Evolutionary conservation across 169 alveolate genomes (phyloP), one percentile per base, ranked within the genome.

Genomic region (Plasmodium vinckei): DNA sequence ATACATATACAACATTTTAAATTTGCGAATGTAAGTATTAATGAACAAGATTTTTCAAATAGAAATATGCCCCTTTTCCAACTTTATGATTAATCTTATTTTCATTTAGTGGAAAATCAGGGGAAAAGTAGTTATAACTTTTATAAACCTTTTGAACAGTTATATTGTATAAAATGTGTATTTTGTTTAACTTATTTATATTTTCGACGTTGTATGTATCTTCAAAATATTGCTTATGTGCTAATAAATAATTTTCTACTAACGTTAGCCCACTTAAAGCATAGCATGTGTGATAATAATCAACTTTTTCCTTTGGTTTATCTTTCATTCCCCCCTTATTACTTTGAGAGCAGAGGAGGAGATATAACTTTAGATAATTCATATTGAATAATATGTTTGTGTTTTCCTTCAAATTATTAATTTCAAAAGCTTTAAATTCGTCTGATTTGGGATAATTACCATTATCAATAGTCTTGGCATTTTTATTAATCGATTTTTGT

Each of bases 211-310:
- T 53, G 59, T 17, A 27, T 21, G 9, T 64, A 15, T 67, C 59
- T 10, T 39, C 53, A 56, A 9, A 5, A 5, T 67, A 19, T 5
- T 57, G 54, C 13, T 2, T 27, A 39, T 65, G 70, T 39, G 72
- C 39, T 47, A 27, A 79, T 15, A 79, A 33, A 53, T 79, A 68
- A 25, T 79, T 79, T 44, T 79, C 70, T 60, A 90, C 87, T 51
- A 92, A 53, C 42, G 97, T 92, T 59, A 97, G 88, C 1, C 99
- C 99, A 70, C 98, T 93, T 25, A 97, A 91, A 57, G 98, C 96
- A 94, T 98, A 98, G 71, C 98, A 95, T 53, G 99, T 97, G 94
- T 98, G 99, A 82, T 97, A 98, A 63, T 95, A 93, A 93, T 98
- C 99, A 9, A 98, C 96, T 23, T 77, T 79, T 87, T 97, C 97